Evolutionary conservation across 345 rosid genomes (phyloP), one percentile per base, ranked within the genome.

Genomic region (Salix udensis): DNA sequence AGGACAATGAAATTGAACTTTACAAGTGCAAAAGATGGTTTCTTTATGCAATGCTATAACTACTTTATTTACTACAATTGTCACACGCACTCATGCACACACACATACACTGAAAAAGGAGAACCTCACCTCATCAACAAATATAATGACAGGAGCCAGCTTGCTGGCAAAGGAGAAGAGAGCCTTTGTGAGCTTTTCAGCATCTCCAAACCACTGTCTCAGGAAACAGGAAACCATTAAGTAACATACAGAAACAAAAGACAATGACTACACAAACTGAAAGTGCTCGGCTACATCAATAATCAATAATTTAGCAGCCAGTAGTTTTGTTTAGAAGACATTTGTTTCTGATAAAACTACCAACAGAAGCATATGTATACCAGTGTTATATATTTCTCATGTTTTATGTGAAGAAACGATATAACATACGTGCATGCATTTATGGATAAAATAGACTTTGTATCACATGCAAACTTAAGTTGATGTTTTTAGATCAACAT

Each of bases 151-250:
- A 36, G 99, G 99, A 12, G 97, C 91, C 79, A 96, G 89, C 80
- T 89, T 92, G 86, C 90, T 86, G 40, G 97, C 98, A 86, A 94
- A 96, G 58, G 99, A 92, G 85, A 96, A 96, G 36, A 96, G 91
- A 72, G 97, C 97, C 86, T 91, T 93, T 1, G 98, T 96, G 70
- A 96, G 97, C 88, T 96, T 96, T 85, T 93, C 98, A 31, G 99
- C 98, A 80, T 96, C 99, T 86, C 99, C 99, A 87, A 93, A 93
- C 99, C 98, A 94, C 99, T 96, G 87, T 70, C 77, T 77, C 74
- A 74, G 62, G 67, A 70, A 70, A 73, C 4, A 39, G 70, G 60
- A 48, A 15, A 68, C 67, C 67, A 68, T 8, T 68, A 46, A 60
- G 65, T 21, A 67, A 31, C 50, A 70, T 9, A 46, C 11, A 39